A percentile compares a stretch with the other conserved stretches of the same genome.
phyloP scores from a whole-genome alignment of 2,329 filamentous ascomycete genomes.

The Ophiocordyceps polyrhachis-furcata region DNA sequence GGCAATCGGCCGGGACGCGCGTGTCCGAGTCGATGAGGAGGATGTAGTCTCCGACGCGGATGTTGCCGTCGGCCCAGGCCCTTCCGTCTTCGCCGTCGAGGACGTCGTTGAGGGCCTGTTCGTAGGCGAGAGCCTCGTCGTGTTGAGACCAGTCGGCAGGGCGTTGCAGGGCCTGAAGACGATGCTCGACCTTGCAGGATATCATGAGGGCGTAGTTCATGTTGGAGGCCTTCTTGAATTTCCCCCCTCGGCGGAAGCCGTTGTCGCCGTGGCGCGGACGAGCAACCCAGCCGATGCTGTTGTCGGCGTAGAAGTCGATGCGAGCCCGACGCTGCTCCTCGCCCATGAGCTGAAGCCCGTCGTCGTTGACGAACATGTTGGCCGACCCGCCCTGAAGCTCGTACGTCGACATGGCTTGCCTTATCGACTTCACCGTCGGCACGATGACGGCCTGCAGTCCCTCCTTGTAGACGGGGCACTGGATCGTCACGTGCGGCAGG shows the following conservation, averaged over 20 bases:
- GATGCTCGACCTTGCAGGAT: conserved; percentile 52
- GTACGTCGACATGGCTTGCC: conserved; percentile 59
- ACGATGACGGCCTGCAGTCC: conserved; percentile 56
- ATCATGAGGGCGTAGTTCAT: conserved; percentile 55
- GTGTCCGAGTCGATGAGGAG: conserved; percentile 60
- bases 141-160: conserved; percentile 45
- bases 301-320: conserved; percentile 49
- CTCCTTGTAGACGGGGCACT: conserved; percentile 81
- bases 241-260: conserved; percentile 42
- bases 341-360: conserved; percentile 49
- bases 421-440: conserved; percentile 61
- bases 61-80: conserved; percentile 69
- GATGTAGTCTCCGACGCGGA: conserved; percentile 72
- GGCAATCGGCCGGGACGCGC: conserved; percentile 57
- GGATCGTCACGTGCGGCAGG: conserved; percentile 61
- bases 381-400: conserved; percentile 61
- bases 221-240: conserved; percentile 55
- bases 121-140: conserved; percentile 49
- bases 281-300: conserved; percentile 52
- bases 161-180: conserved; percentile 37
- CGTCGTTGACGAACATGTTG: conserved; percentile 61
- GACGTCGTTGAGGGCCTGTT: conserved; percentile 43
- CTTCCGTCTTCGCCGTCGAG: conserved; percentile 48
- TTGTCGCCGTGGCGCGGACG: conserved; percentile 45
- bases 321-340: conserved; percentile 43